Base-by-base conservation (phyloP, 2,329 filamentous ascomycete species). In the Neophaeococcomyces aloes region DNA sequence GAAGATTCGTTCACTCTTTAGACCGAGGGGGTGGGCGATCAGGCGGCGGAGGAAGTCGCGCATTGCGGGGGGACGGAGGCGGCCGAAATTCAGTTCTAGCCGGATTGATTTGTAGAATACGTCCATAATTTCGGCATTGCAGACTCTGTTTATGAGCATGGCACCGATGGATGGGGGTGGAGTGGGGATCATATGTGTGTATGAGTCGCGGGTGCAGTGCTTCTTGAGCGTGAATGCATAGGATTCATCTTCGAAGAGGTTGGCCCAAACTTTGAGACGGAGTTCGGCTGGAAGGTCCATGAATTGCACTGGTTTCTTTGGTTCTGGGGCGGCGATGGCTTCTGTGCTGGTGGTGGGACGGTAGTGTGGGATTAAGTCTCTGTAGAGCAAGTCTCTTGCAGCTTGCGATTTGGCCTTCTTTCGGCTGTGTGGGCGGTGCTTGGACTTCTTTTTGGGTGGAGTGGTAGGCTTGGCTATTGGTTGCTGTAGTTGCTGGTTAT, bases 221-320 rank as follows among this genome's bases (percentile, higher is more conserved):
- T n/a, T 37, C 34, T 37, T 37, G 7, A 19, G 15, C 34, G 18
- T 37, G 34, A 37, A 37, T 14, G 8, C 23, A 17, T 37, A 37
- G 19, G 8, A 4, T 23, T 37, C 34, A 19, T 37, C 34, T 19
- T 7, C 34, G 19, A 37, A 37, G 34, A 37, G 15, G 18, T 19
- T 37, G 15, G 18, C 34, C 34, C 34, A 37, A 11, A 37, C 23
- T 4, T 8, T 37, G 4, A 4, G 4, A 5, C 34, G 34, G 5
- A 37, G 8, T 37, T 37, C 34, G 4, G 6, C n/a, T 7, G 34
- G 34, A 6, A 37, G 34, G 19, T 37, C 34, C 15, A 19, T 37
- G 6, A 37, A 19, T n/a, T 18, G 4, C 7, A 14, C 18, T 37
- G 34, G 34, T n/a, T 30, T n/a, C n/a, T n/a, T n/a, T n/a, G 14